Percentiles rank a stretch among this genome's conserved stretches.
Evolutionary conservation across 1,139 yeast genomes (phyloP).

Genomic region (Geotrichum australiense): DNA sequence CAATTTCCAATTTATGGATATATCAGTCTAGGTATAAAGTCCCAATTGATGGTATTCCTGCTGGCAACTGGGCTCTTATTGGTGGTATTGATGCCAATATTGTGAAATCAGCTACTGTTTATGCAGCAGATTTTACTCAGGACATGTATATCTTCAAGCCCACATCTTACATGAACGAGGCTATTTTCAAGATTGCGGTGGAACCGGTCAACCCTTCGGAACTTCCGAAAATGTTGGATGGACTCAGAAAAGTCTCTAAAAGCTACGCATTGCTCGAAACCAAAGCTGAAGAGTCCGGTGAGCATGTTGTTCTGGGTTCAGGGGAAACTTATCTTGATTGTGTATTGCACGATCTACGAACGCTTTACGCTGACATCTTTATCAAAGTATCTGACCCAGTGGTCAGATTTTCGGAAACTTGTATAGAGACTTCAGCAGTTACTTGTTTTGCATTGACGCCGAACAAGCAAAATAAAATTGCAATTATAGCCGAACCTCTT

Average conservation of each 20-base stretch:
- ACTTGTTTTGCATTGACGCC: conserved; percentile 55
- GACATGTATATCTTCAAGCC: conserved; percentile 38
- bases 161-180: conserved; percentile 42
- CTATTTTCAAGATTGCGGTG: conserved; percentile 74
- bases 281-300: conserved; percentile 84
- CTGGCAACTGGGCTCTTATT: conserved; percentile 63
- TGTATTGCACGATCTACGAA: conserved; percentile 66
- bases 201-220: conserved; percentile 80
- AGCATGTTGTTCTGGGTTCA: conserved; percentile 68
- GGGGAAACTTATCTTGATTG: conserved; percentile 91
- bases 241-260: conserved; percentile 54
- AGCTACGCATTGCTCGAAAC: conserved; percentile 60
- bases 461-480: conserved; percentile 50
- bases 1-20: conserved; percentile 46
- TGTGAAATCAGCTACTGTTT: conserved; percentile 54
- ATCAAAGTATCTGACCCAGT: conserved; percentile 83
- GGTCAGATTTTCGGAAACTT: conserved; percentile 74
- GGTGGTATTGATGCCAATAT: conserved; percentile 54
- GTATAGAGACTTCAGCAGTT: conserved; percentile 58
- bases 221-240: conserved; percentile 62
- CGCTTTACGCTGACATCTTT: conserved; percentile 54
- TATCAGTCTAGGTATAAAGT: conserved; percentile 69
- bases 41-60: conserved; percentile 47
- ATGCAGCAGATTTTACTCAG: conserved; percentile 28
- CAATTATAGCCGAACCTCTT: conserved; percentile 75